Percentiles rank a stretch among this genome's conserved stretches.
These are phyloP conservation scores for Dendrothele bispora DNA, from an alignment of 768 basidiomycete species.

Conservation along the genomic window DNA sequence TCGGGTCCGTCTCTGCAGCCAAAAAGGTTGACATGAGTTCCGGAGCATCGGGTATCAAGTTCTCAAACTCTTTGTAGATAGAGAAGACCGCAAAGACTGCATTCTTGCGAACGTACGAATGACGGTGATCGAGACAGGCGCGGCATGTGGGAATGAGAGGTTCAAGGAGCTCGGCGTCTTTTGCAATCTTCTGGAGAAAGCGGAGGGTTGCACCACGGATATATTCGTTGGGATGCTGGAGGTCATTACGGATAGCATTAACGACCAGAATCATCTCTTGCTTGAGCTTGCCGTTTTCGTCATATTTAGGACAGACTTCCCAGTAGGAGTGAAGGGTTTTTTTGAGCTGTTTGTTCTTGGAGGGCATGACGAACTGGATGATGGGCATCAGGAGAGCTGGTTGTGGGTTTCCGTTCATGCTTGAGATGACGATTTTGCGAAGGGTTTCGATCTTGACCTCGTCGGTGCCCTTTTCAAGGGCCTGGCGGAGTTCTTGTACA, in stretches of 20 bases:
- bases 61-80: conserved; percentile 92
- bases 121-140: conserved; percentile 93
- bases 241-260: conserved; percentile 98
- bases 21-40: conserved; percentile 97
- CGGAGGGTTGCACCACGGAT: conserved; percentile 97
- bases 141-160: conserved; percentile 94
- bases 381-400: conserved; percentile 95
- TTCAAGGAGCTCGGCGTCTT: conserved; percentile 92
- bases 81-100: conserved; percentile 95
- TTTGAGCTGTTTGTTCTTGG: conserved; percentile 94
- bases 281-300: conserved; percentile 95
- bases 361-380: conserved; percentile 97
- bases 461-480: conserved; percentile 93
- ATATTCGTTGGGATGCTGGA: conserved; percentile 99
- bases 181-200: conserved; percentile 92
- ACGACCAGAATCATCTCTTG: conserved; percentile 99
- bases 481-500: conserved; percentile 76
- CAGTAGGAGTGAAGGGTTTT: conserved; percentile 95
- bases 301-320: conserved; percentile 98
- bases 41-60: conserved; percentile 94
- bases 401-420: conserved; percentile 92
- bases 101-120: conserved; percentile 97
- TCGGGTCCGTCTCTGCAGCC: conserved; percentile 91
- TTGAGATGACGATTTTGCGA: conserved; percentile 89
- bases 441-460: conserved; percentile 96